Base-by-base conservation (phyloP, 768 basidiomycete genomes). In the Exsudoporus frostii region DNA sequence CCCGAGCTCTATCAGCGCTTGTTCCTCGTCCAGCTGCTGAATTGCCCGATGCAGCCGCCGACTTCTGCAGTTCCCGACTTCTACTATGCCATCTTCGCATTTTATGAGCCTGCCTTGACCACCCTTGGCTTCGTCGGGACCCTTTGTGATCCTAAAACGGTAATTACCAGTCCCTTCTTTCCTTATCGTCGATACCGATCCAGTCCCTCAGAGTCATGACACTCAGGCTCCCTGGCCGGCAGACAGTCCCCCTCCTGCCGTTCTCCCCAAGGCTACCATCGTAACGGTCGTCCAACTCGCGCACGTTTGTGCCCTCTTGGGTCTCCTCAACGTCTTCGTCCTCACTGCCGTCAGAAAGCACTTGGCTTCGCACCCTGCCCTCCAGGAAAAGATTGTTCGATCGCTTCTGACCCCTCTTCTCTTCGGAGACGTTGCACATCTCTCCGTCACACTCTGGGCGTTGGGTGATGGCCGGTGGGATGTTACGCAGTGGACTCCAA, bases 261-360 rank as follows among this genome's bases (percentile, higher is more conserved):
- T 63, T 30, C 74, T 88, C 17, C 81, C 84, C 1, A 76, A 63
- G 32, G 88, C 88, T 1, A 83, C 88, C 13, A 66, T 81, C 22
- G 85, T 90, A 45, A 88, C 86, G 1, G 72, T 88, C 55, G 70
- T 86, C 42, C 89, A 91, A 63, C 84, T 91, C 48, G 87, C 84
- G 2, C 85, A 90, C 59, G 87, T 87, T 46, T 88, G 87, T 59
- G 86, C 81, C 37, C 81, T 91, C 25, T 68, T 90, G 57, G 89
- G 89, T 13, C 61, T 87, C 51, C 64, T 90, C 53, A 90, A 90
- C 63, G 61, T 82, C 52, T 89, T 83, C 66, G 69, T 90, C 42
- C 77, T 91, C 49, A 75, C 78, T 19, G 76, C 85, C 10, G 76
- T 78, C 30, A 82, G 86, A 46, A 79, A 70, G 41, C 79, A 90